Percentiles rank a stretch among this genome's conserved stretches.
Evolutionary conservation across 495 filamentous ascomycete species (phyloP).

Genomic region (Oidiodendron maius): DNA sequence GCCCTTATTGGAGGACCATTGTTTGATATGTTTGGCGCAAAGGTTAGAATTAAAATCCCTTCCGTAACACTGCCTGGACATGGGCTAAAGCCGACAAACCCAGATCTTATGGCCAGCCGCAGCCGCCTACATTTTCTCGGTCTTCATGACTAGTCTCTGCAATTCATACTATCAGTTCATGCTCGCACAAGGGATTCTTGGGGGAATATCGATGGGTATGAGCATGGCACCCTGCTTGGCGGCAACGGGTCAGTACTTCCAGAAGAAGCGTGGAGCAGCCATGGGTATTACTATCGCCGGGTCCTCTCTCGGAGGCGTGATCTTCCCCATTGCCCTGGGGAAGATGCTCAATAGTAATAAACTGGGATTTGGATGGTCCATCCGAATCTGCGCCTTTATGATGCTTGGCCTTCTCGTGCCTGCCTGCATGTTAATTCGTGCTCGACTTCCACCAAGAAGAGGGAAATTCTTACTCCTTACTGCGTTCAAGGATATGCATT

Average conservation of each 20-base stretch:
- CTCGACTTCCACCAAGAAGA: not conserved
- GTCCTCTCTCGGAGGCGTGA: conserved; percentile 60
- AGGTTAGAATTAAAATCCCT: not conserved
- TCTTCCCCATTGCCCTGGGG: conserved; percentile 50
- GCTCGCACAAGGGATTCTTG: conserved; percentile 66
- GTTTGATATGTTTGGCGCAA: not conserved
- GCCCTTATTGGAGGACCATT: not conserved
- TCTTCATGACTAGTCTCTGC: conserved; percentile 67
- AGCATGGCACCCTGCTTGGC: conserved; percentile 65
- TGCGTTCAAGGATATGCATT: not conserved
- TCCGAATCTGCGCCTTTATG: conserved; percentile 25
- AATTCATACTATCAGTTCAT: conserved; percentile 68
- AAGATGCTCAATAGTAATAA: conserved; percentile 12
- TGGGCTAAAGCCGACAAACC: not conserved
- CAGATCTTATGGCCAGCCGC: conserved; percentile 7
- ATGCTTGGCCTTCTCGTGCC: not conserved
- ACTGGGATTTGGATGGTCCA: conserved; percentile 55
- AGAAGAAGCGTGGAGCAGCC: conserved; percentile 37
- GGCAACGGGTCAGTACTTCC: conserved; percentile 66
- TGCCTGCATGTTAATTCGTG: not conserved
- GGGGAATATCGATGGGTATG: conserved; percentile 67
- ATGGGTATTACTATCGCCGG: conserved; percentile 32
- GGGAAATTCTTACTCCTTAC: not conserved
- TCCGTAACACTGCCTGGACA: not conserved
- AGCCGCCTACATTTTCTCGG: conserved; percentile 54